Conservation (phyloP, 352 stramenopile species). For the Phytophthora ramorum region DNA sequence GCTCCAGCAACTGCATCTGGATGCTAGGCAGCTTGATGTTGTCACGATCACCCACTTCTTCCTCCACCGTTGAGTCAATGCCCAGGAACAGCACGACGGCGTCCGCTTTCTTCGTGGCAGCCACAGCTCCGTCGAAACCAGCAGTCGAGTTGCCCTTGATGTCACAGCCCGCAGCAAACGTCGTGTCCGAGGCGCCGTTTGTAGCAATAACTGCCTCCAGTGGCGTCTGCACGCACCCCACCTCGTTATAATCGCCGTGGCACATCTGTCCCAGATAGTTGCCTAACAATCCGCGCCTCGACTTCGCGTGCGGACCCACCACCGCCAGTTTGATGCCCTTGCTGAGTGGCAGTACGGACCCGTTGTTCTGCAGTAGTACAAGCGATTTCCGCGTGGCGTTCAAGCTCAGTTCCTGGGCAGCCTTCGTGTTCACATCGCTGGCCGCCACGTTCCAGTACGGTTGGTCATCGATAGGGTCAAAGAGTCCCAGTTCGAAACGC, state of each 20-base stretch:
- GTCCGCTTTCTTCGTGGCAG: conserved; percentile 52
- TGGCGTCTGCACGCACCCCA: conserved; percentile 74
- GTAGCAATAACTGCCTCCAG: conserved; percentile 62
- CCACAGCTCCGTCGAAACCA: conserved; percentile 58
- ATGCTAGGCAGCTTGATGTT: conserved; percentile 73
- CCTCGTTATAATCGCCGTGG: conserved; percentile 68
- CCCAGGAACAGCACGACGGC: conserved; percentile 84
- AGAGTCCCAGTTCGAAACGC: conserved; percentile 92
- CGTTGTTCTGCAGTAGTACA: conserved; percentile 93
- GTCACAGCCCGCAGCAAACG: conserved; percentile 48
- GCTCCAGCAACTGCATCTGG: conserved; percentile 80
- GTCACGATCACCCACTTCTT: conserved; percentile 73
- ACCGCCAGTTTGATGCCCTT: conserved; percentile 69
- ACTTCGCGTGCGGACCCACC: conserved; percentile 81
- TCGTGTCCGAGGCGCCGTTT: conserved; percentile 50
- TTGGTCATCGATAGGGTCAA: conserved; percentile 88
- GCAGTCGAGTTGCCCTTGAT: conserved; percentile 73
- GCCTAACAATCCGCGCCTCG: conserved; percentile 67
- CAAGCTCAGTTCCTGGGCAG: conserved; percentile 68
- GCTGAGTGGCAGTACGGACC: conserved; percentile 68
- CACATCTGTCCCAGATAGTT: too few species aligned
- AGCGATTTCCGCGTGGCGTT: conserved; percentile 87
- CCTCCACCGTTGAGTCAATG: conserved; percentile 83
- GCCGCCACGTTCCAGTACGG: conserved; percentile 79
- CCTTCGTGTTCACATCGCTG: conserved; percentile 74